Evolutionary conservation across 1,284 basidiomycete species (phyloP), one percentile per base, ranked within the genome.

Genomic region (Ustilago shanxiensis): DNA sequence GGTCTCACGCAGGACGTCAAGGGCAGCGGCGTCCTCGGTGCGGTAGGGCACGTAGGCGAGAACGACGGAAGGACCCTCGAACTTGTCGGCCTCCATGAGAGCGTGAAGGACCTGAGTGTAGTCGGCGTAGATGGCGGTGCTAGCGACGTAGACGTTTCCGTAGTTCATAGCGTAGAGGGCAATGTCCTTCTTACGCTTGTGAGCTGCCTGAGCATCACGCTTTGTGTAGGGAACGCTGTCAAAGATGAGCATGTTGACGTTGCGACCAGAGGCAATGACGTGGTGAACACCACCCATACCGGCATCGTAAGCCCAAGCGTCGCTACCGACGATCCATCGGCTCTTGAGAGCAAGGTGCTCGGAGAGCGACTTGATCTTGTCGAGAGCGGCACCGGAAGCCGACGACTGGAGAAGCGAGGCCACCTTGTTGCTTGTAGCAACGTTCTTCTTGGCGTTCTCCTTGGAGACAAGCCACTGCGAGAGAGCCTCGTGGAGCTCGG

Each of bases 251-350:
- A 98, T 91, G 88, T 99, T 99, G 88, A 98, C 89, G 86, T 99
- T 92, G 76, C 95, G 90, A 18, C 92, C 91, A 7, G 94, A 96
- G 24, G 95, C 91, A 65, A 98, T 93, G 78, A 92, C 92, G 82
- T 98, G 96, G 87, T 99, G 96, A 51, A 98, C 89, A 74, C 95
- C 96, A 3, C 95, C 95, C n/a, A 95, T 91, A 50, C 95, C 96
- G 54, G 98, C 91, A 87, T 98, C 96, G 85, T 96, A 95, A 0
- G 95, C 93, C 96, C 96, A 99, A 0, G 94, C 93, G 86, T 99
- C 96, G 54, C 94, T 97, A 26, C 96, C 95, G 79, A 98, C 92
- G 86, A 99, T 98, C 95, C 95, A 99, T 65, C 94, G 77, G 49
- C 79, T 81, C 66, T 78, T 73, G 60, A 66, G 71, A n/a, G 70